These are phyloP conservation scores for Talaromyces sp. DNA, from an alignment of 2,329 filamentous ascomycete genomes.

Conservation along the genomic window DNA sequence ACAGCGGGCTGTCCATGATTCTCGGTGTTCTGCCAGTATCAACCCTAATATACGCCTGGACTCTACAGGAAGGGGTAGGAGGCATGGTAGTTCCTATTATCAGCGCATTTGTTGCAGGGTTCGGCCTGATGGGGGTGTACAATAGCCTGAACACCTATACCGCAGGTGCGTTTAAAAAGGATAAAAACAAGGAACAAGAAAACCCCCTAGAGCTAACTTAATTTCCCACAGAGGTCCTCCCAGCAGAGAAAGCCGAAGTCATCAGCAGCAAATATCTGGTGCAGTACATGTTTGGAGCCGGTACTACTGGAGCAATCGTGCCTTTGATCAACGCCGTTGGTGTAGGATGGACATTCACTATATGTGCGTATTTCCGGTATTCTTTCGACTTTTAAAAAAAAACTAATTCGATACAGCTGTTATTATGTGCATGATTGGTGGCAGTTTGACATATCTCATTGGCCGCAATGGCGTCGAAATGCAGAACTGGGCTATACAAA, in stretches of 20 bases:
- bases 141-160: constrained; percentile 68
- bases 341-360: constrained; percentile 75
- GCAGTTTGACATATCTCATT: constrained; percentile 2
- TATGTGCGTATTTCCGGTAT: constrained; percentile 42
- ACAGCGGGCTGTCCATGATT: constrained; percentile 53
- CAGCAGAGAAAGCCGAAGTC: constrained; percentile 58
- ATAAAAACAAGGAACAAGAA: background rate
- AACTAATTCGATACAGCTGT: constrained; percentile 15
- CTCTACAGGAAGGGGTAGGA: constrained; percentile 49
- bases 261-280: constrained; percentile 75
- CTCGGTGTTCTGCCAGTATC: constrained; percentile 54
- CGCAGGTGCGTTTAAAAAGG: constrained; percentile 20
- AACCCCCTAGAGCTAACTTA: background rate
- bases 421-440: constrained; percentile 4
- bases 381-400: constrained; percentile 6
- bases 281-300: constrained; percentile 68
- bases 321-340: constrained; percentile 68
- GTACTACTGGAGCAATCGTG: constrained; percentile 64
- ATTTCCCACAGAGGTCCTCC: constrained; percentile 35
- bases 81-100: constrained; percentile 59
- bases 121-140: constrained; percentile 69
- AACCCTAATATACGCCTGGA: constrained; percentile 65
- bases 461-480: background rate
- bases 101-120: constrained; percentile 65
- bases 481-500: background rate